These are phyloP conservation scores for Dryas octopetala DNA, from an alignment of 306 rosid genomes.

Conservation along the genomic window DNA sequence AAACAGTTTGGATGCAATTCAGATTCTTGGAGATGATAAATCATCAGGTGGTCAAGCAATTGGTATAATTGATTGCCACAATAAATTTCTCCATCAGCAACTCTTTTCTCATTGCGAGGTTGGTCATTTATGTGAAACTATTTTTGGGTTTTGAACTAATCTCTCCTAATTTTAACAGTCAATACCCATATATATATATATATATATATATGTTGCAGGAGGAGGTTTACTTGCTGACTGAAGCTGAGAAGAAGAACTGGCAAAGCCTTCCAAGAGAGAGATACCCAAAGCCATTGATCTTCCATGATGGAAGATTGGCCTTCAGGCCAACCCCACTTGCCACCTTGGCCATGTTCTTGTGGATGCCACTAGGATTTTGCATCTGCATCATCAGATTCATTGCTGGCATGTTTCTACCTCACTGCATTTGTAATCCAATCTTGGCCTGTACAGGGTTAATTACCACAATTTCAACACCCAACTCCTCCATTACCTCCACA, in stretches of 20 bases:
- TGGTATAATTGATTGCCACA: slow-evolving; percentile 33
- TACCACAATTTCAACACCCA: slow-evolving; percentile 28
- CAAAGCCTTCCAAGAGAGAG: slow-evolving; percentile 48
- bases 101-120: slow-evolving; percentile 56
- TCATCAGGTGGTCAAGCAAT: slow-evolving; percentile 1
- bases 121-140: neutral
- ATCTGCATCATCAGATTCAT: slow-evolving; percentile 43
- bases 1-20: slow-evolving; percentile 3
- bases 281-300: slow-evolving; percentile 56
- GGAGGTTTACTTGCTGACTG: slow-evolving; percentile 47
- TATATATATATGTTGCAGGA: slow-evolving; percentile 21
- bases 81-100: slow-evolving; percentile 34
- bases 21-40: slow-evolving; percentile 20
- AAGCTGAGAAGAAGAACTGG: slow-evolving; percentile 58
- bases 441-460: slow-evolving; percentile 55
- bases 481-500: neutral
- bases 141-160: neutral
- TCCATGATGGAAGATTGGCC: slow-evolving; percentile 83
- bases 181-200: neutral
- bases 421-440: slow-evolving; percentile 45
- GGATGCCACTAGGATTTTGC: slow-evolving; percentile 59
- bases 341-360: slow-evolving; percentile 50
- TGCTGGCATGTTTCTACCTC: slow-evolving; percentile 35
- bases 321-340: slow-evolving; percentile 51
- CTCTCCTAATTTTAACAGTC: neutral